A percentile compares a stretch with the other conserved stretches of the same genome.
Evolutionary conservation across 108 stramenopile species (phyloP).

Genomic region (Stephanodiscus triporus): DNA sequence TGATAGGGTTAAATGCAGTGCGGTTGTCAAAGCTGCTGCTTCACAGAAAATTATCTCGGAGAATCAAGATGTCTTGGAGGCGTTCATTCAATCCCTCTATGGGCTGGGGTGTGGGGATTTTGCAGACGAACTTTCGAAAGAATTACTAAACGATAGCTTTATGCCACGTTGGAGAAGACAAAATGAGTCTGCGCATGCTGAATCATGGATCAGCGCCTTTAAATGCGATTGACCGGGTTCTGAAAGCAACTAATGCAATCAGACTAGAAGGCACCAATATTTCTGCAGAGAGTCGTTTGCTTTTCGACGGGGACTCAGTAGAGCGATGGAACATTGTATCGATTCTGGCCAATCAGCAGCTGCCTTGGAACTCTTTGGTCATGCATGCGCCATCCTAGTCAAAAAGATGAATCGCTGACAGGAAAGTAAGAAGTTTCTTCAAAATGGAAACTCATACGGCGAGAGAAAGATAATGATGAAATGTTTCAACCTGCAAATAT

Average conservation of each 20-base stretch:
- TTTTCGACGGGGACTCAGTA: conserved; percentile 37
- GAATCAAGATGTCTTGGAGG: conserved; percentile 29
- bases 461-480: neutral
- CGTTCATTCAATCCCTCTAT: conserved; percentile 52
- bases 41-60: conserved; percentile 9
- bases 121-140: conserved; percentile 12
- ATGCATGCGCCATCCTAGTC: conserved; percentile 17
- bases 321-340: conserved; percentile 42
- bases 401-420: conserved; percentile 11
- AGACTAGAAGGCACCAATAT: neutral
- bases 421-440: conserved; percentile 25
- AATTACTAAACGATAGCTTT: neutral
- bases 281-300: conserved; percentile 17
- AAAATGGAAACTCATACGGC: conserved; percentile 12
- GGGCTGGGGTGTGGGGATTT: conserved; percentile 45
- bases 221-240: conserved; percentile 18
- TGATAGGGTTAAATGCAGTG: conserved; percentile 2
- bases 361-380: conserved; percentile 36
- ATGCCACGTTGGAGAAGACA: neutral
- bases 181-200: conserved; percentile 5
- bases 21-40: conserved; percentile 6
- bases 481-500: conserved; percentile 19
- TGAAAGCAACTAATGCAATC: conserved; percentile 21
- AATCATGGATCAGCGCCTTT: conserved; percentile 39
- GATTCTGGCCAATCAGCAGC: conserved; percentile 41